Base-by-base conservation (phyloP, 805 yeast genomes). In the Metschnikowia arizonensis region DNA sequence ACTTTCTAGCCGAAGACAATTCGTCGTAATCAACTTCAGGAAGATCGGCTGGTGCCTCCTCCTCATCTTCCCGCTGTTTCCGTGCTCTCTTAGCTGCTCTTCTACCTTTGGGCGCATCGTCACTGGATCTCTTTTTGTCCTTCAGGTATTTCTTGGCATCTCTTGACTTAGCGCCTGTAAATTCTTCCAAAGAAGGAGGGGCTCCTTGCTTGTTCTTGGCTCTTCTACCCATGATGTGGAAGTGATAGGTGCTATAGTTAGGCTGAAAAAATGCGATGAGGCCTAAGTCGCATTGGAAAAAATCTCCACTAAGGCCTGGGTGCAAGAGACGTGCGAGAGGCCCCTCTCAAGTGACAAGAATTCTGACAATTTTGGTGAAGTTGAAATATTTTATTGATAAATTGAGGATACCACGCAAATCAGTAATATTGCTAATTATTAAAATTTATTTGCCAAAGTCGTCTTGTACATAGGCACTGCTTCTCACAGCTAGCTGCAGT, bases 181-280 rank as follows among this genome's bases (percentile, higher is more conserved):
- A 83, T 59, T 91, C 96, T 36, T 91, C 98, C 50, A 83, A 72
- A 5, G 89, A 63, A 29, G 97, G 97, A 55, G 98, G 98, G 48
- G 78, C 86, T 37, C 88, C 93, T 71, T 91, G 98, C 75, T 88
- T 91, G 59, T 88, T 85, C 68, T 85, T 88, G 48, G 88, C 87
- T 73, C 87, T 83, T 79, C 96, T 85, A 65, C 98, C 98, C 96
- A 90, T 88, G 33, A 47, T 48, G 24, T 35, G 23, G 24, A 30
- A 28, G 24, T 35, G 32, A 47, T 37, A 24, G 33, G 32, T 40
- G 45, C 30, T 35, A 21, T 21, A 40, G 51, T 28, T 37, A 19
- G 31, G 40, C 40, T 43, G 45, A 44, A 51, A 50, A 47, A 40
- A 17, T 50, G 56, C 56, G 56, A 52, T 52, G 57, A 50, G 57